Base-by-base conservation (phyloP, 2,329 filamentous ascomycete species). In the Botryotinia narcissicola region DNA sequence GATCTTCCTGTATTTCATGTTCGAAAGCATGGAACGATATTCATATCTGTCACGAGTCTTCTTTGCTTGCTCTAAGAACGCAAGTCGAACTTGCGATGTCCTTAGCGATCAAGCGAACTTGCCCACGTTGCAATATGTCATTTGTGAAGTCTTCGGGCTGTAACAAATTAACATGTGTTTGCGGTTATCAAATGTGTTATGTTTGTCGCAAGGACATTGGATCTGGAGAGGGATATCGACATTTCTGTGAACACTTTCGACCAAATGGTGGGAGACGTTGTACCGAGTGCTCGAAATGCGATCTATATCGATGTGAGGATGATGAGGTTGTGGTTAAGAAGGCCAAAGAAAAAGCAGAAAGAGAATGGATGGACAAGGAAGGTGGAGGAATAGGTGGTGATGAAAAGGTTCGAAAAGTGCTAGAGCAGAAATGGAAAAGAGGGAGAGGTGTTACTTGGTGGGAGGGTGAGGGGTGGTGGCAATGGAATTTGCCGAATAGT, bases 151-250 rank as follows among this genome's bases (percentile, higher is more conserved):
- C 90, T 10, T 91, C 91, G 40, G 96, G 96, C 79, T 99, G 96
- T 87, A 99, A 99, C 85, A 98, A 98, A 84, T 87, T 99, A 59
- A 95, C 94, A 9, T 98, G 96, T 81, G 91, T 94, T 25, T 99
- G 96, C 83, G 96, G 96, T 14, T 98, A 98, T 83, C 92, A 93
- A 78, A 98, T 98, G 95, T 99, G 96, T 82, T 99, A 99, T 80
- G 90, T 98, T 64, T 99, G 96, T 82, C 93, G 96, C 59, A 91
- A 91, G 77, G 91, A 93, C 79, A 89, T 92, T 64, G 84, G 86
- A 73, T 85, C 88, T 68, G 83, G 84, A 4, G 91, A 95, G 81
- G 95, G 95, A 0, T 98, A 99, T 82, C 87, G 90, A 57, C 96
- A 99, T 82, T 99, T 98, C 80, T 99, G 96, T 81, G 93, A 97